Percentiles rank a stretch among this genome's conserved stretches.
phyloP scores from a whole-genome alignment of 1,284 basidiomycete species.

The Moniliophthora roreri region DNA sequence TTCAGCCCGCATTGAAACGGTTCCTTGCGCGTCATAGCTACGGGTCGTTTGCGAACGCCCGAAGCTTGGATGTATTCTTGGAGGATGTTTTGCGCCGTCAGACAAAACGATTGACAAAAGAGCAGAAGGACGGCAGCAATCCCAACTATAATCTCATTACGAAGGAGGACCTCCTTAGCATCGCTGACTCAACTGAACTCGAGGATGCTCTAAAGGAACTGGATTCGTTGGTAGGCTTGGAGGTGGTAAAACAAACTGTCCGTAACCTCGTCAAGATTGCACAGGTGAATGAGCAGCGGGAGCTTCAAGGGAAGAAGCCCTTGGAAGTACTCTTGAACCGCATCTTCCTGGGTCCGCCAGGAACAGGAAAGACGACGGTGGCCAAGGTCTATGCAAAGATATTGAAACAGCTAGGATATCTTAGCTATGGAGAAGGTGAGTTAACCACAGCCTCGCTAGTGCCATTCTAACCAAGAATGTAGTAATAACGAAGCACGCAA shows the following conservation, averaged over 20 bases:
- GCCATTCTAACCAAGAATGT: constrained; percentile 57
- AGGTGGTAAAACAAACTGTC: constrained; percentile 55
- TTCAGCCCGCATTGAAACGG: constrained; percentile 52
- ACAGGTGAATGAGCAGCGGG: constrained; percentile 55
- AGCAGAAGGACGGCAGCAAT: constrained; percentile 34
- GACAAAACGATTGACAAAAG: constrained; percentile 42
- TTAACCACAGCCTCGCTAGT: background rate
- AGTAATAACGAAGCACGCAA: constrained; percentile 33
- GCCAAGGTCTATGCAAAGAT: constrained; percentile 66
- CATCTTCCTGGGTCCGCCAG: constrained; percentile 62
- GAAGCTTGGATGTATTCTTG: constrained; percentile 50
- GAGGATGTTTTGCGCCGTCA: constrained; percentile 34
- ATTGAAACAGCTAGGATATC: constrained; percentile 53
- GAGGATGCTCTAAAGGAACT: constrained; percentile 54
- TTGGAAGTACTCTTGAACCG: constrained; percentile 56
- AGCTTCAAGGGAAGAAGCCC: constrained; percentile 53
- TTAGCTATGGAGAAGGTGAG: constrained; percentile 66
- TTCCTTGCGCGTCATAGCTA: constrained; percentile 53
- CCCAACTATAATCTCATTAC: constrained; percentile 50
- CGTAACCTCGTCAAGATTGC: constrained; percentile 45
- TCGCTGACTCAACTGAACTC: constrained; percentile 42
- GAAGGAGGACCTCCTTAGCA: constrained; percentile 61
- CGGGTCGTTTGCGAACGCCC: constrained; percentile 64
- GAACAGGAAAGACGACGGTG: constrained; percentile 70
- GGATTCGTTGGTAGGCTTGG: constrained; percentile 52